Evolutionary conservation across 306 rosid species (phyloP).

Genomic region (Rosa persica): DNA sequence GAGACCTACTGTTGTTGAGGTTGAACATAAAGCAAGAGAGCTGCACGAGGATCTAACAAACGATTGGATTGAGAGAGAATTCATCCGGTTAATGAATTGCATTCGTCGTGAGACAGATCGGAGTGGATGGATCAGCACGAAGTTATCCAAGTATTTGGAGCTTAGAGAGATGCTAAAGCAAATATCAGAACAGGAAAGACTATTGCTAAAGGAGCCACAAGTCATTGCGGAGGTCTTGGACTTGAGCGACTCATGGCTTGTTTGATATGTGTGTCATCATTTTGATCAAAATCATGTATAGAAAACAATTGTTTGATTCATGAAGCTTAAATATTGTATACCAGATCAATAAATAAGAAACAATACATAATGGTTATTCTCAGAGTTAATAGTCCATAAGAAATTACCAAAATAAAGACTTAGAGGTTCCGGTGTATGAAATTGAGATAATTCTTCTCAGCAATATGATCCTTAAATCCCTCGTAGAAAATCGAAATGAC

Average conservation of each 20-base stretch:
- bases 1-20: neutral
- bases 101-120: neutral
- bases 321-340: neutral
- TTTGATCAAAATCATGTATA: neutral
- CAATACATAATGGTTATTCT: neutral
- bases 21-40: neutral
- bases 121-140: neutral
- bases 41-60: neutral
- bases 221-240: neutral
- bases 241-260: neutral
- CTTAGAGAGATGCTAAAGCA: neutral
- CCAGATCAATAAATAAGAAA: neutral
- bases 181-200: neutral
- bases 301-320: neutral
- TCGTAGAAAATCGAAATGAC: neutral
- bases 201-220: neutral
- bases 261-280: neutral
- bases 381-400: neutral
- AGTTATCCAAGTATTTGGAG: neutral
- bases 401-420: too few relatives aligned
- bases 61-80: neutral
- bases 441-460: too few relatives aligned
- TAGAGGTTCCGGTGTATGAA: too few relatives aligned
- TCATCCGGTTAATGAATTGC: neutral
- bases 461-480: too few relatives aligned